These are phyloP conservation scores for Alloteropsis angusta DNA, from an alignment of 202 grass and related monocot species.

Conservation along the genomic window DNA sequence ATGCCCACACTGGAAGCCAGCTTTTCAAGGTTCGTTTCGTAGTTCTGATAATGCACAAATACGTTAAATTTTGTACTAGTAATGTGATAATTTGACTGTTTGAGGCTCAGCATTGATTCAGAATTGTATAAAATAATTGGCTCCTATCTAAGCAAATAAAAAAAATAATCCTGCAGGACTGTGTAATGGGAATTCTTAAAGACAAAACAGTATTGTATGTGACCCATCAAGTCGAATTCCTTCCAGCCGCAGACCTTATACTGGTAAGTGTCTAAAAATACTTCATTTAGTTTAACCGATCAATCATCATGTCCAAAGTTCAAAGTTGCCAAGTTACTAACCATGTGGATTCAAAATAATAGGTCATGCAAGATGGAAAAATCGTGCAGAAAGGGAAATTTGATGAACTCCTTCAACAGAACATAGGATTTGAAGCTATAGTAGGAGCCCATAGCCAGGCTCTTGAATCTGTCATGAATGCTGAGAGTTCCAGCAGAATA, in stretches of 20 bases:
- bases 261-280: conserved; percentile 44
- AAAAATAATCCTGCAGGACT: conserved; percentile 53
- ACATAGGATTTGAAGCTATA: conserved; percentile 85
- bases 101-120: background rate
- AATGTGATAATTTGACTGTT: background rate
- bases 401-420: conserved; percentile 76
- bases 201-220: conserved; percentile 92
- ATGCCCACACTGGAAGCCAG: conserved; percentile 90
- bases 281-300: background rate
- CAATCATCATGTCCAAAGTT: background rate
- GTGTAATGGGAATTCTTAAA: conserved; percentile 80
- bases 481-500: conserved; percentile 76
- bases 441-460: conserved; percentile 91
- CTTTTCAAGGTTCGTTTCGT: conserved; percentile 67
- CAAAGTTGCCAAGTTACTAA: conserved; percentile 22
- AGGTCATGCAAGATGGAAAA: conserved; percentile 92
- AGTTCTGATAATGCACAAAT: background rate
- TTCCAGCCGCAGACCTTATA: conserved; percentile 86
- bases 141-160: conserved; percentile 19
- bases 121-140: background rate
- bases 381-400: conserved; percentile 79
- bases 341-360: conserved; percentile 24
- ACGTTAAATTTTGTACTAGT: background rate
- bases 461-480: conserved; percentile 78
- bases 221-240: conserved; percentile 98